These are phyloP conservation scores for Kodamaea fukazawae DNA, from an alignment of 805 yeast genomes.

Conservation along the genomic window DNA sequence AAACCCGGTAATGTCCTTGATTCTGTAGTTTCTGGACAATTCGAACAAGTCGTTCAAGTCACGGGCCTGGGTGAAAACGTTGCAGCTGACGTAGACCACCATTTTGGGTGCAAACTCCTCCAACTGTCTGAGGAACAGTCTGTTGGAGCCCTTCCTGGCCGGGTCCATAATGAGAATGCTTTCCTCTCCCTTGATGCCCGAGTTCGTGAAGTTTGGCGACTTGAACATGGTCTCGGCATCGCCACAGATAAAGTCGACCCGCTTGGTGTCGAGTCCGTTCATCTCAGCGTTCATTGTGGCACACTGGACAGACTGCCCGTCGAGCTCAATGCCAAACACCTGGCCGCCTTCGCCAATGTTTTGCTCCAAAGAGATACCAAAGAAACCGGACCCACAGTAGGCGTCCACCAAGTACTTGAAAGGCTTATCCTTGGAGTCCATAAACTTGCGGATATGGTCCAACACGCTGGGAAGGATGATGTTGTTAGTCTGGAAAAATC, in stretches of 20 bases:
- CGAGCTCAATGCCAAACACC: constrained; percentile 42
- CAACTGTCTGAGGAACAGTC: constrained; percentile 34
- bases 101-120: constrained; percentile 34
- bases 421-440: constrained; percentile 9
- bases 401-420: constrained; percentile 37
- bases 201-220: constrained; percentile 20
- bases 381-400: constrained; percentile 47
- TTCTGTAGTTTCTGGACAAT: constrained; percentile 19
- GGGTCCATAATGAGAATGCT: constrained; percentile 45
- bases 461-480: constrained; percentile 35
- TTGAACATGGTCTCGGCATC: constrained; percentile 36
- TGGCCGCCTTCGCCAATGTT: constrained; percentile 29
- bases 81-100: constrained; percentile 43
- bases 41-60: constrained; percentile 32
- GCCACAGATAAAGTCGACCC: constrained; percentile 35
- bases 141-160: constrained; percentile 41
- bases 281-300: constrained; percentile 40
- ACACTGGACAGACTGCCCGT: constrained; percentile 28
- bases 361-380: constrained; percentile 37
- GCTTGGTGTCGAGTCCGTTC: constrained; percentile 32
- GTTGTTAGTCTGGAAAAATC: constrained; percentile 43
- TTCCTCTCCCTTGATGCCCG: constrained; percentile 29
- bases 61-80: constrained; percentile 46
- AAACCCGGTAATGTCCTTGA: constrained; percentile 33
- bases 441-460: constrained; percentile 26